Evolutionary conservation across 108 stramenopile species (phyloP).

Genomic region (Asterionellopsis glacialis): DNA sequence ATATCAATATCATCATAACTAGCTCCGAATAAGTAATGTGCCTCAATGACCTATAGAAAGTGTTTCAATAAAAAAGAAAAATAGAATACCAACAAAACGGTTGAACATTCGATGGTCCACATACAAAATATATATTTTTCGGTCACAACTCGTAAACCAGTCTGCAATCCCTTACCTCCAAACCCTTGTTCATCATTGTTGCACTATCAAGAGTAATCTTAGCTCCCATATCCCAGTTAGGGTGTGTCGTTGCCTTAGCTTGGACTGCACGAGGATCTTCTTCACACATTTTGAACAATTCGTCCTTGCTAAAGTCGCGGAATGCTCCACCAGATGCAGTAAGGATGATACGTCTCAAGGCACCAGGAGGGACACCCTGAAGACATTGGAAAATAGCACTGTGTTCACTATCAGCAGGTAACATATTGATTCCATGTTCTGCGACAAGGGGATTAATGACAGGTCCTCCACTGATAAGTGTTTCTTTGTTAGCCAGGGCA

Average conservation of each 20-base stretch:
- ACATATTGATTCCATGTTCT: slow-evolving; percentile 93
- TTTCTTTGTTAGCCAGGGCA: slow-evolving; percentile 97
- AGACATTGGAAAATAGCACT: slow-evolving; percentile 96
- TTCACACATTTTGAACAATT: slow-evolving; percentile 80
- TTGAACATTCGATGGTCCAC: neutral
- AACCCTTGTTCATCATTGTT: slow-evolving; percentile 98
- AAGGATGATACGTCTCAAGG: slow-evolving; percentile 85
- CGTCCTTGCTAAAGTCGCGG: slow-evolving; percentile 90
- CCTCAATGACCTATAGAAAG: slow-evolving; percentile 83
- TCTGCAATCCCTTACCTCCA: slow-evolving; percentile 82
- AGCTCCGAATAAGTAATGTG: slow-evolving; percentile 95
- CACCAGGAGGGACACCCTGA: slow-evolving; percentile 91
- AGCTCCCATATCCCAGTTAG: slow-evolving; percentile 94
- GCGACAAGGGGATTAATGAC: slow-evolving; percentile 92
- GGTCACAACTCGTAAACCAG: neutral
- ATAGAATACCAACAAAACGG: neutral
- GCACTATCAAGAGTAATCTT: slow-evolving; percentile 96
- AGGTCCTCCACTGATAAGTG: slow-evolving; percentile 94
- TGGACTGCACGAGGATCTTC: slow-evolving; percentile 77
- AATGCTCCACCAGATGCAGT: slow-evolving; percentile 97
- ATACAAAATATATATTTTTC: neutral
- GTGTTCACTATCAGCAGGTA: slow-evolving; percentile 95
- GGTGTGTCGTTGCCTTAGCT: slow-evolving; percentile 95
- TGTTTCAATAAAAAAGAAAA: neutral
- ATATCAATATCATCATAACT: slow-evolving; percentile 97